Evolutionary conservation across 176 grass and related monocot genomes (phyloP).

Genomic region (Poa annua): DNA sequence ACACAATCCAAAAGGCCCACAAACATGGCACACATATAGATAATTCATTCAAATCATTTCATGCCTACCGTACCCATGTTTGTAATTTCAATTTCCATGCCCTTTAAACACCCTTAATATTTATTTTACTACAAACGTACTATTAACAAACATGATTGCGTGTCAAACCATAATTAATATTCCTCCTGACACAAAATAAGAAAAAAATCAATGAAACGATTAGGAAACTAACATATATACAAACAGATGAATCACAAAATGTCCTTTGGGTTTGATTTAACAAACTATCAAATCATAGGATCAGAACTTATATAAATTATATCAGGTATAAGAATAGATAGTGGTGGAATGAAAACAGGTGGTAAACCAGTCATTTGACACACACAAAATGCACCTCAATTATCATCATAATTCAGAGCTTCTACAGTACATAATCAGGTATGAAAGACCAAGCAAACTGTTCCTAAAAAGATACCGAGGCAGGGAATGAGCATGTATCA

Average conservation of each 20-base stretch:
- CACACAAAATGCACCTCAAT: constrained; percentile 9
- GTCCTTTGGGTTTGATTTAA: neutral
- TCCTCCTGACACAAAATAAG: neutral
- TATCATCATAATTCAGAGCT: neutral
- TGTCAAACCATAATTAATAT: neutral
- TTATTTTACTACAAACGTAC: neutral
- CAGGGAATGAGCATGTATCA: neutral
- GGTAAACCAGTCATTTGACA: neutral
- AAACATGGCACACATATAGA: neutral
- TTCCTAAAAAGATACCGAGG: neutral
- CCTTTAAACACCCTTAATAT: neutral
- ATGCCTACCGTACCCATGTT: neutral
- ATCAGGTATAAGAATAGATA: neutral
- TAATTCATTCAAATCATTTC: constrained; percentile 19
- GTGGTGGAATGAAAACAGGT: neutral
- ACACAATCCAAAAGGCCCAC: neutral
- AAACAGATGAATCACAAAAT: neutral
- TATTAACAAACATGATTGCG: neutral
- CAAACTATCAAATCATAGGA: neutral
- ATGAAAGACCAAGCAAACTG: neutral
- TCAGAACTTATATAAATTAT: constrained; percentile 1
- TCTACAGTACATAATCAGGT: constrained; percentile 14
- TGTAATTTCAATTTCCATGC: neutral
- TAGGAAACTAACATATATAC: neutral
- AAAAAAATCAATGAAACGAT: neutral